phyloP scores from a whole-genome alignment of 805 yeast genomes.

The Kluyveromyces aestuarii region DNA sequence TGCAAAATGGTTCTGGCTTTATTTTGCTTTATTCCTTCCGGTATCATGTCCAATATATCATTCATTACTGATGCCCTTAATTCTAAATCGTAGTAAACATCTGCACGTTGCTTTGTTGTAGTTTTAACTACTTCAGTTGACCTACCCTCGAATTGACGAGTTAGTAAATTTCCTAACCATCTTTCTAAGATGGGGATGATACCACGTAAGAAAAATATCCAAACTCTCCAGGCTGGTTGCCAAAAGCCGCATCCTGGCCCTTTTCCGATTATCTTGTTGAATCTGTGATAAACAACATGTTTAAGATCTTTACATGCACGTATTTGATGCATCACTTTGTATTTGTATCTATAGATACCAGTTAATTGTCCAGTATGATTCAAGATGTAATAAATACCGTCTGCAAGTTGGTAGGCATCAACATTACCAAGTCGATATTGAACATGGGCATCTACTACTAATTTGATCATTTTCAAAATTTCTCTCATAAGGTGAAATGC shows the following conservation, averaged over 20 bases:
- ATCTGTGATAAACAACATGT: constrained; percentile 79
- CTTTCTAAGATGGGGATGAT: constrained; percentile 84
- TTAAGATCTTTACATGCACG: constrained; percentile 92
- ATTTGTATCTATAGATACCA: constrained; percentile 93
- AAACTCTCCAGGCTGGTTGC: constrained; percentile 98
- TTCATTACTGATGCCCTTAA: constrained; percentile 90
- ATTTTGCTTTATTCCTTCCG: constrained; percentile 82
- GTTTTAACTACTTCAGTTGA: constrained; percentile 89
- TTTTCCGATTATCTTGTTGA: constrained; percentile 81
- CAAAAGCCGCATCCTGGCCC: constrained; percentile 99
- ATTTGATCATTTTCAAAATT: constrained; percentile 70
- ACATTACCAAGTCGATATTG: constrained; percentile 84
- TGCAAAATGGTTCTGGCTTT: constrained; percentile 83
- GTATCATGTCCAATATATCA: constrained; percentile 94
- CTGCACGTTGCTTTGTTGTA: constrained; percentile 90
- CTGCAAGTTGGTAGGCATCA: constrained; percentile 91
- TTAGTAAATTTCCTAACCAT: constrained; percentile 86
- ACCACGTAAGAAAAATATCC: constrained; percentile 90
- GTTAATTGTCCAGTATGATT: constrained; percentile 94
- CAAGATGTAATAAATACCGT: constrained; percentile 81
- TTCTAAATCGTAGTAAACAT: constrained; percentile 90
- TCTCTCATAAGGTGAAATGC: constrained; percentile 93
- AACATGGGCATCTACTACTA: constrained; percentile 88
- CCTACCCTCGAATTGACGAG: constrained; percentile 95
- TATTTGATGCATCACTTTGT: constrained; percentile 96